These are phyloP conservation scores for Narthecium ossifragum DNA, from an alignment of 106 monocot genomes.

Conservation along the genomic window DNA sequence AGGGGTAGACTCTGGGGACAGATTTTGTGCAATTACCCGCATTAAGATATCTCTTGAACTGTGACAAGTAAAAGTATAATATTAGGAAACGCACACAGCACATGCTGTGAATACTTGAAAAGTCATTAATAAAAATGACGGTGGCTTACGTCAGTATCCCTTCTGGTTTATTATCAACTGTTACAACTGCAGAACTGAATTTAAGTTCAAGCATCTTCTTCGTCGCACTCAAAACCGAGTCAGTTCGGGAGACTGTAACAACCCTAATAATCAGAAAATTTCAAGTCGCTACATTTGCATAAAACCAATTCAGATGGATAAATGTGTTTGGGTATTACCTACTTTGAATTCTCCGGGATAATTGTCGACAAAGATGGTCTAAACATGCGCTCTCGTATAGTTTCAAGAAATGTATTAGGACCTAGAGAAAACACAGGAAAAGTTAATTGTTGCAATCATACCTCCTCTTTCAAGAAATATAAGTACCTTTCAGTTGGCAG, in stretches of 20 bases:
- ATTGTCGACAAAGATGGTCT: conserved; percentile 74
- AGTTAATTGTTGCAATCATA: background rate
- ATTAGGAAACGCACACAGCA: background rate
- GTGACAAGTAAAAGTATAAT: conserved; percentile 1
- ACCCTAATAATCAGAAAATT: conserved; percentile 29
- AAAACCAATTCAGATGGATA: background rate
- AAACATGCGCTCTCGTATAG: conserved; percentile 71
- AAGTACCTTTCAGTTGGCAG: background rate
- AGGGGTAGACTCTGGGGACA: conserved; percentile 54
- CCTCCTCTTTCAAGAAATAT: background rate
- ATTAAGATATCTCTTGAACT: conserved; percentile 77
- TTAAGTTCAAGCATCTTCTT: conserved; percentile 75
- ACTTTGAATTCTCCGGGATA: conserved; percentile 74
- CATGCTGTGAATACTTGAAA: background rate
- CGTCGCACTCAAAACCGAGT: conserved; percentile 69
- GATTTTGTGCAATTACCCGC: conserved; percentile 67
- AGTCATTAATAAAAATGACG: background rate
- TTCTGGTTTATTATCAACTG: conserved; percentile 56
- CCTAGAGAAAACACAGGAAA: conserved; percentile 28
- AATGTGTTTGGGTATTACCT: conserved; percentile 43
- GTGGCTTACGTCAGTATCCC: conserved; percentile 67
- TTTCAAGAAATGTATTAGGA: conserved; percentile 68
- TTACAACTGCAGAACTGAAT: conserved; percentile 60
- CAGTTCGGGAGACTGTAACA: conserved; percentile 49
- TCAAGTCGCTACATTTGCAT: background rate